Evolutionary conservation across 768 basidiomycete species (phyloP), one percentile per base, ranked within the genome.

Genomic region (Goffeauzyma gilvescens): DNA sequence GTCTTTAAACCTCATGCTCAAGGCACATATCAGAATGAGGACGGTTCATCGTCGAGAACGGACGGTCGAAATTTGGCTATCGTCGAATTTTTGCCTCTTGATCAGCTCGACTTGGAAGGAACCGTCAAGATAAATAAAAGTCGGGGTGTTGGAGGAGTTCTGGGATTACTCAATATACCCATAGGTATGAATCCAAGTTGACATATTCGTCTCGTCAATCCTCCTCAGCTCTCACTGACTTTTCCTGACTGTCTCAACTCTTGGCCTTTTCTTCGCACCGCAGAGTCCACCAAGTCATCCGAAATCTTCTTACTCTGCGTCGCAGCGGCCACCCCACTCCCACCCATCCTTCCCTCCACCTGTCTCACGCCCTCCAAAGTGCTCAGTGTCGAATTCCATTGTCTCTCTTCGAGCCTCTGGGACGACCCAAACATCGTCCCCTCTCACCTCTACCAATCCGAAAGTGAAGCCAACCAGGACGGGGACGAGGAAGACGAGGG

Each of bases 321-420:
- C 41, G 77, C 78, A 5, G 72, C 77, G 32, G 75, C 82, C 3
- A 77, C 74, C 68, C 76, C 47, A 72, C 76, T 48, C 72, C 75
- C 32, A 68, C 72, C 47, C 50, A 65, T 46, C 61, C 37, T 53
- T 6, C 68, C 76, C 10, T 76, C 81, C 63, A 73, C 74, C 31
- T 45, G 58, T 18, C 77, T 87, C 13, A 76, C 76, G 8, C 78
- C 76, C 48, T 50, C 55, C 13, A 55, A 57, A 44, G 87, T 98
- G 43, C 76, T 87, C 48, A 77, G 81, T 56, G 85, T 93, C 41
- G 76, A 71, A 32, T 96, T 95, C 67, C 86, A 76, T 66, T 82
- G 82, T 53, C 65, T 98, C 51, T 79, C 78, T 8, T 79, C 82
- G 23, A 68, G 81, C 2, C 66, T 72, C 10, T 98, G 82, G 81